Conservation (phyloP, 2,329 filamentous ascomycete genomes). For the Ophiostoma piceae region DNA sequence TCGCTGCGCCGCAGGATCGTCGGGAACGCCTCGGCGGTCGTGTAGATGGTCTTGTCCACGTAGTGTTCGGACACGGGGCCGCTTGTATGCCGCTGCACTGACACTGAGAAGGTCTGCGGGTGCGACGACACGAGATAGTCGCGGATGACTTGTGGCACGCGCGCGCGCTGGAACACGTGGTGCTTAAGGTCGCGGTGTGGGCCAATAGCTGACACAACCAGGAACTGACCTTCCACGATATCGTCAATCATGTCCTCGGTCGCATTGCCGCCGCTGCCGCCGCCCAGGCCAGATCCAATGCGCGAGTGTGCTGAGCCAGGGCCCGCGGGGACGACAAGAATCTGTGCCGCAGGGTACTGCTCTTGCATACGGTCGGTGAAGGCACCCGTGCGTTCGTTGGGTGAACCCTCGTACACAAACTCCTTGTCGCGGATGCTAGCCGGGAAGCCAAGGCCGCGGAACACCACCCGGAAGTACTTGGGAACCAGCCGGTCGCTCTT, state of each 20-base stretch:
- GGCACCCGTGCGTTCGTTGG: constrained; percentile 67
- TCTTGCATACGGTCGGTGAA: constrained; percentile 92
- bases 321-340: constrained; percentile 44
- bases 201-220: constrained; percentile 75
- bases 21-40: constrained; percentile 79
- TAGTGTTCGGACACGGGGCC: constrained; percentile 67
- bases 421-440: constrained; percentile 77
- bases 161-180: constrained; percentile 80
- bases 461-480: constrained; percentile 87
- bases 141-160: constrained; percentile 74
- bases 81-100: constrained; percentile 63
- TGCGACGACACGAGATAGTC: constrained; percentile 78
- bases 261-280: constrained; percentile 29
- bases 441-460: constrained; percentile 85
- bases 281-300: constrained; percentile 16
- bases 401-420: constrained; percentile 81
- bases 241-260: constrained; percentile 62
- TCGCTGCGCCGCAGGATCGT: constrained; percentile 86
- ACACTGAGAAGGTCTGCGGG: constrained; percentile 73
- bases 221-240: constrained; percentile 75
- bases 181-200: constrained; percentile 77
- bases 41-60: constrained; percentile 79
- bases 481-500: constrained; percentile 73
- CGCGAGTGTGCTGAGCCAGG: constrained; percentile 18
- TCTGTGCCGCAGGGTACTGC: constrained; percentile 78